Base-by-base conservation (phyloP, 805 yeast genomes). In the Metschnikowia matae region DNA sequence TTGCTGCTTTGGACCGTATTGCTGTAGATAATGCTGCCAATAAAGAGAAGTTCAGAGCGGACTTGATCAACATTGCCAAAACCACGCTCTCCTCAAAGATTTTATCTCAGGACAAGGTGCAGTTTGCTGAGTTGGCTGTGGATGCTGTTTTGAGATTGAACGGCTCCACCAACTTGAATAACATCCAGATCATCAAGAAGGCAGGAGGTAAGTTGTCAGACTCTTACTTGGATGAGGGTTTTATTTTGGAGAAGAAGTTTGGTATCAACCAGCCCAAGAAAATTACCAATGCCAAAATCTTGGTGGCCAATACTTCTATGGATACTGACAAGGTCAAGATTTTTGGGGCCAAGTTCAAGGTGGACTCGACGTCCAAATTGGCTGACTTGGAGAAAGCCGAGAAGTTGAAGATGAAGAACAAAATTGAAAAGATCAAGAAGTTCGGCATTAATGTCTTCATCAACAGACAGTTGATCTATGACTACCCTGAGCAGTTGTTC, bases 311-410 rank as follows among this genome's bases (percentile, higher is more conserved):
- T 71, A 94, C 99, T 4, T 84, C 97, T 17, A 78, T 89, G 84
- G 99, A 94, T 66, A 94, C 99, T 6, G 99, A 94, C 66, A 94
- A 94, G 69, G 97, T 94, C 54, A 94, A 94, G 71, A 84, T 94
- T 50, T 94, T 94, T 70, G 99, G 99, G 55, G 97, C 99, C 52
- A 91, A 94, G 68, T 91, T 94, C 74, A 89, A 90, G 70, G 98
- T 94, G 43, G 97, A 92, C 68, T 84, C 96, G 20, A 94, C 98
- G 7, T 80, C 92, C 53, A 94, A 94, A 68, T 79, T 94, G 62
- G 97, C 97, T 5, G 96, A 90, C 61, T 79, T 91, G 59, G 97
- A 91, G 72, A 83, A 87, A 64, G 97, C 97, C 31, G 99, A 94
- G 74, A 87, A 85, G 71, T 86, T 82, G 51, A 94, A 92, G 75